Conservation (phyloP, 1,139 yeast species). For the Protomyces arabidopsidicola region DNA sequence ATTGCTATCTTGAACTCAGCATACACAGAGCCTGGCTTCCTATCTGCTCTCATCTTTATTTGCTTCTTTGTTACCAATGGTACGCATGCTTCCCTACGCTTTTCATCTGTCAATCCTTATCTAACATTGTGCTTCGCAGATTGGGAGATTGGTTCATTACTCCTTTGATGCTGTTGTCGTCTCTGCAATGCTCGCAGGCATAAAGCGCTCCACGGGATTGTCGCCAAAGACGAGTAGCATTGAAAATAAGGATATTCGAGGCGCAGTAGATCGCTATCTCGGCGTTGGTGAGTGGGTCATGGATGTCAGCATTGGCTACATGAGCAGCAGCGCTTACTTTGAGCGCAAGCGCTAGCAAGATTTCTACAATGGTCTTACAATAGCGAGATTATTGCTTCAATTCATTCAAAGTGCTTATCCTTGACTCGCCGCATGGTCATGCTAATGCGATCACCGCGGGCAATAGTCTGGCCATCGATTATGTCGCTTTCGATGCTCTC, state of each 20-base stretch:
- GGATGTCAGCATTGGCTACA: conserved; percentile 66
- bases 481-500: conserved; percentile 6
- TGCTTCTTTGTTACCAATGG: neutral
- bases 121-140: conserved; percentile 21
- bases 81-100: neutral
- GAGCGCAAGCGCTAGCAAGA: conserved; percentile 48
- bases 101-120: neutral
- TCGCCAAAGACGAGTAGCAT: conserved; percentile 45
- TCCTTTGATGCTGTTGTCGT: conserved; percentile 70
- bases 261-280: conserved; percentile 62
- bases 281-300: conserved; percentile 80
- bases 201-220: conserved; percentile 81
- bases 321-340: conserved; percentile 71
- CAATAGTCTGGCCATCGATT: neutral
- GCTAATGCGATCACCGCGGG: conserved; percentile 13
- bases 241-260: conserved; percentile 51
- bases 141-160: conserved; percentile 49
- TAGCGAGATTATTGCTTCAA: neutral
- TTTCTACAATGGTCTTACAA: neutral
- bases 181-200: conserved; percentile 83
- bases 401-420: neutral
- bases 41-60: neutral
- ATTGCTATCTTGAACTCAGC: no score
- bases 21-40: neutral
- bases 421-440: conserved; percentile 18